phyloP scores from a whole-genome alignment of 805 yeast genomes.

The Kodamaea lidongshanica region DNA sequence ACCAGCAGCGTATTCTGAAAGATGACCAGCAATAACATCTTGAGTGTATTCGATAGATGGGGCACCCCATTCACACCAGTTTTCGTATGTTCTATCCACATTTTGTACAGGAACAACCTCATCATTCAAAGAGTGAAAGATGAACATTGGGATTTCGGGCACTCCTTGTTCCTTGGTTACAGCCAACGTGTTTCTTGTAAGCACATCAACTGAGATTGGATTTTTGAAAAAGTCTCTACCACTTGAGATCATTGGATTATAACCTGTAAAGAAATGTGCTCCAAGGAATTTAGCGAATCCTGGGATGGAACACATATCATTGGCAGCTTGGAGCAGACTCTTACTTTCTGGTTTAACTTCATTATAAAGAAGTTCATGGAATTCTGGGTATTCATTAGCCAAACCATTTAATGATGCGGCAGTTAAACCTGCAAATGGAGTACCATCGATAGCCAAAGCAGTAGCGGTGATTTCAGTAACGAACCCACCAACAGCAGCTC shows the following conservation, averaged over 20 bases:
- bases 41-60: slow-evolving; percentile 23
- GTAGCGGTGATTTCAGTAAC: slow-evolving; percentile 27
- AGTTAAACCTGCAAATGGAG: slow-evolving; percentile 24
- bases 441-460: slow-evolving; percentile 19
- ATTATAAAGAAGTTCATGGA: slow-evolving; percentile 6
- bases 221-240: background rate
- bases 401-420: slow-evolving; percentile 27
- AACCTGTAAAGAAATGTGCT: background rate
- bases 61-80: slow-evolving; percentile 24
- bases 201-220: background rate
- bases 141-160: slow-evolving; percentile 9
- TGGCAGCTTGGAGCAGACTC: background rate
- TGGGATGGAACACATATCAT: slow-evolving; percentile 4
- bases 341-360: slow-evolving; percentile 3
- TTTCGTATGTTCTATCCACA: slow-evolving; percentile 13
- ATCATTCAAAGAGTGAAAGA: slow-evolving; percentile 9
- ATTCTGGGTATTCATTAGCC: slow-evolving; percentile 25
- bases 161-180: slow-evolving; percentile 7
- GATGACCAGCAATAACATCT: slow-evolving; percentile 20
- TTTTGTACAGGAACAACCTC: slow-evolving; percentile 8
- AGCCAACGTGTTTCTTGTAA: slow-evolving; percentile 16
- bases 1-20: slow-evolving; percentile 12
- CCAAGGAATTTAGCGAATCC: too few species aligned
- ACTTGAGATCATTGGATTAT: background rate
- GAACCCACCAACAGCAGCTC: slow-evolving; percentile 33